A percentile compares a stretch with the other conserved stretches of the same genome.
Evolutionary conservation across 2,329 filamentous ascomycete species (phyloP).

Genomic region (Fusarium phyllophilum): DNA sequence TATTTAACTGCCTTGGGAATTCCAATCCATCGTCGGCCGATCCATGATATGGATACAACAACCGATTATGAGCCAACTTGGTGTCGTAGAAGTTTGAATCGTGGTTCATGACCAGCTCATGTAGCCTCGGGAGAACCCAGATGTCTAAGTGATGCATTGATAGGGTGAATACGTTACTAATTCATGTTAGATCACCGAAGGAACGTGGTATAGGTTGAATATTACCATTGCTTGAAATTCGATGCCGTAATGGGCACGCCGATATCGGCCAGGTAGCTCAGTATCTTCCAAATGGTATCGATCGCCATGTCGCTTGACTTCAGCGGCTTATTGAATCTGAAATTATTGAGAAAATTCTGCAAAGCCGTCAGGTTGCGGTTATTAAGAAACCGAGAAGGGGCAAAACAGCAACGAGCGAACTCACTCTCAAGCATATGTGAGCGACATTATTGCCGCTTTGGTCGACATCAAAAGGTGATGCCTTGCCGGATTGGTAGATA

Average conservation of each 20-base stretch:
- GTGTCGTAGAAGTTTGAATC: fast-evolving
- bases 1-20: no score
- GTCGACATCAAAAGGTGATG: background rate
- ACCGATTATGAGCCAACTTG: background rate
- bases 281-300: fast-evolving
- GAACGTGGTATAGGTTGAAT: fast-evolving
- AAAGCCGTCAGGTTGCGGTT: fast-evolving
- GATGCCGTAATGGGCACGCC: background rate
- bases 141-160: no score
- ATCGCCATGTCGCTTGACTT: background rate
- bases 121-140: fast-evolving
- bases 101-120: fast-evolving
- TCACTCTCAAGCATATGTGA: fast-evolving
- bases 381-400: background rate
- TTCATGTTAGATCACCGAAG: fast-evolving
- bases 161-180: fast-evolving
- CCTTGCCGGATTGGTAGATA: background rate
- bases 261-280: background rate
- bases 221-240: background rate
- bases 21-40: no score
- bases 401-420: background rate
- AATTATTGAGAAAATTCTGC: background rate
- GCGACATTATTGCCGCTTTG: fast-evolving
- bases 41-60: no score
- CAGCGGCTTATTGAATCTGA: background rate